phyloP scores from a whole-genome alignment of 768 basidiomycete genomes.

The Lentinula lateritia region DNA sequence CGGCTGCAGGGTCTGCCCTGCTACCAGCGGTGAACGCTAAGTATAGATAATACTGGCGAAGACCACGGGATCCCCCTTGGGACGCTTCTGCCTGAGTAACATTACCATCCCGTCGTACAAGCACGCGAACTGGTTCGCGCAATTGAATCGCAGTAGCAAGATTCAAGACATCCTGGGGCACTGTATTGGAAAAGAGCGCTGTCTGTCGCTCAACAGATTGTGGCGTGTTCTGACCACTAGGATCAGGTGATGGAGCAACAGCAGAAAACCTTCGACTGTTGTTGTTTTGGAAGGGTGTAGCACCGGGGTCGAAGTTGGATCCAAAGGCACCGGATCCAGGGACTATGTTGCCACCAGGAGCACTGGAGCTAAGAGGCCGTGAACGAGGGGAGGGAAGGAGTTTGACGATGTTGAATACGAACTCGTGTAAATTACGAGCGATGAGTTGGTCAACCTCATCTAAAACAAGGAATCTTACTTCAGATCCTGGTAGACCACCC shows the following conservation, averaged over 20 bases:
- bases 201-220: slow-evolving; percentile 74
- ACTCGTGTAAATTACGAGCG: slow-evolving; percentile 93
- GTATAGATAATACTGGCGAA: slow-evolving; percentile 96
- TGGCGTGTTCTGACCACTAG: slow-evolving; percentile 24
- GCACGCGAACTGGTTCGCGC: slow-evolving; percentile 94
- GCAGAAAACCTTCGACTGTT: slow-evolving; percentile 56
- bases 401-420: slow-evolving; percentile 90
- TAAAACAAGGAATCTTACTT: slow-evolving; percentile 89
- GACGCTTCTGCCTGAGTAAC: slow-evolving; percentile 60
- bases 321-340: slow-evolving; percentile 35
- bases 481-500: slow-evolving; percentile 72
- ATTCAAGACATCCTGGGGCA: slow-evolving; percentile 96
- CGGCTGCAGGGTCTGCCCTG: slow-evolving; percentile 47
- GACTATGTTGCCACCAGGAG: slow-evolving; percentile 31
- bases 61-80: slow-evolving; percentile 65
- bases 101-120: slow-evolving; percentile 88
- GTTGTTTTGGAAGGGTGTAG: slow-evolving; percentile 31
- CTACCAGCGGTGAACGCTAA: slow-evolving; percentile 89
- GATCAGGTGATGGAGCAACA: slow-evolving; percentile 38
- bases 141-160: slow-evolving; percentile 91
- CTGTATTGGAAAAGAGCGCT: slow-evolving; percentile 95
- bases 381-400: slow-evolving; percentile 85
- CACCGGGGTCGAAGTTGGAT: slow-evolving; percentile 39
- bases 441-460: slow-evolving; percentile 99
- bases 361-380: slow-evolving; percentile 44